Base-by-base conservation (phyloP, 768 basidiomycete genomes). In the Lactifluus hygrophoroides region DNA sequence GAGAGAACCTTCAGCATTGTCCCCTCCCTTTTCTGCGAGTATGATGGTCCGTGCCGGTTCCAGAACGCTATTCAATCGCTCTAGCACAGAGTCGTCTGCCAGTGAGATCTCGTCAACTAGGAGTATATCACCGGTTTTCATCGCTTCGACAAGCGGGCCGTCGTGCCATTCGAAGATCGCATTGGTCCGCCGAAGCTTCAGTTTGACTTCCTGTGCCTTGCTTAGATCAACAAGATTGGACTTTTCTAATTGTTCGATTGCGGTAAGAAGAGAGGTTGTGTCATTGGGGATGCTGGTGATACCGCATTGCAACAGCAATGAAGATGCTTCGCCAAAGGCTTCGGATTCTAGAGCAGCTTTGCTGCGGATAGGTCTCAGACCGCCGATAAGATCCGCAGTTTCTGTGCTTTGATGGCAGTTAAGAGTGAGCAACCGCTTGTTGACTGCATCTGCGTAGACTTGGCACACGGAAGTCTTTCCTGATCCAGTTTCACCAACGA, bases 331-430 rank as follows among this genome's bases (percentile, higher is more conserved):
- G 11, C 69, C 74, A 47, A 76, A 54, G 10, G 79, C 69, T 32
- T 83, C 80, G 1, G 76, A 76, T 63, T 83, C 80, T 11, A 77
- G 57, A 5, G 80, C 71, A 19, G 75, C 73, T 21, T 89, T 83
- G 71, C 90, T 91, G 30, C 95, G 84, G 11, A 91, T 75, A 5
- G 95, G 95, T 34, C 95, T 81, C 64, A 96, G 80, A 37, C 93
- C 90, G 19, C 96, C 96, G 51, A 98, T 90, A 23, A 99, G 76
- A 69, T 99, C 96, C 11, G 94, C 91, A 0, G 95, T 96, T 73
- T 99, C 96, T 27, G 94, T 98, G 68, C 96, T 97, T 71, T 96
- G 94, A 69, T 99, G 96, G 66, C 96, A 98, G 64, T 91, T 98
- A 62, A 99, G 80, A 4, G 83, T 77, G 64, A 86, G 75, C 27